Evolutionary conservation across 1,284 basidiomycete species (phyloP), one percentile per base, ranked within the genome.

Genomic region (Papiliotrema terrestris): DNA sequence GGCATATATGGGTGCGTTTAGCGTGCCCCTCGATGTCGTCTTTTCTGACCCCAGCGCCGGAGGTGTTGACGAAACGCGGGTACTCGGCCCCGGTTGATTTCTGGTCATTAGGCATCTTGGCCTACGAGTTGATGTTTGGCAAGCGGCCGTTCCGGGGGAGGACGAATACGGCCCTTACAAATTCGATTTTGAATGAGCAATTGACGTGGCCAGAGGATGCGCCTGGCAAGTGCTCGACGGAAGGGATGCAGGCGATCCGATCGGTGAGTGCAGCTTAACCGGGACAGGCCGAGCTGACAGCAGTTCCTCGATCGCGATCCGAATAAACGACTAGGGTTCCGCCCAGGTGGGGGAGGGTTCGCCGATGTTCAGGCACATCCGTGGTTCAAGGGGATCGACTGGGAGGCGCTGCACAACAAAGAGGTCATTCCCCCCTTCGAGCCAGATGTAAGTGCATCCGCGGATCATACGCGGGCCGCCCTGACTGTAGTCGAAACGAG

Each of bases 71-170:
- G 22, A 82, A 83, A 62, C 80, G 73, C 49, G 78, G 78, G 5
- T 97, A 96, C 74, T 90, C 89, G 1, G 91, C 86, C 64, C 86
- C 87, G 25, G 91, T 96, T 63, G 93, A 97, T 76, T 96, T 91
- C 88, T 97, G 93, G 93, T 94, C 91, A 19, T 83, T 97, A 1
- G 93, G 93, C 26, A 89, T 97, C 52, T 88, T 90, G 68, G 86
- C 88, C 42, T 73, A 89, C 74, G 93, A 97, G 72, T 83, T 96
- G 17, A 81, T 95, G 35, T 96, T 95, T 69, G 91, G 90, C 36
- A 86, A 89, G 57, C 83, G 93, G 49, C 93, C 93, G 0, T 97
- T 94, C 81, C 82, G 91, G 47, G 93, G 93, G 13, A 86, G 89
- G 70, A 91, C 92, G 37, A 96, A 96, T 74, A 86, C 83, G 57